Evolutionary conservation across 2,329 filamentous ascomycete species (phyloP).

Genomic region (Alternaria metachromatica): DNA sequence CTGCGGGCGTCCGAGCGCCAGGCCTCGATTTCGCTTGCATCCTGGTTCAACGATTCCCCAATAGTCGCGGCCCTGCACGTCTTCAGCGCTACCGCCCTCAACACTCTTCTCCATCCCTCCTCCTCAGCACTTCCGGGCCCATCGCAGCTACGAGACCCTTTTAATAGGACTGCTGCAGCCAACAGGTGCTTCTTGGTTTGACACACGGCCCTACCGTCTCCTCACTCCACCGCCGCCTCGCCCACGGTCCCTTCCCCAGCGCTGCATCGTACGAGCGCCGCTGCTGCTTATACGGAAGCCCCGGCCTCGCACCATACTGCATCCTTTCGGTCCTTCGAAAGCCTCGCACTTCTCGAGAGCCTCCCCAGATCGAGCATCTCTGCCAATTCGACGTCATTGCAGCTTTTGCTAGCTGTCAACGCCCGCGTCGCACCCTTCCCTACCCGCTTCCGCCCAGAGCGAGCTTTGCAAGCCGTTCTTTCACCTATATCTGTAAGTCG

Average conservation of each 20-base stretch:
- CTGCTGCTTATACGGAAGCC: conserved; percentile 32
- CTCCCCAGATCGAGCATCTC: conserved; percentile 18
- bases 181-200: conserved; percentile 17
- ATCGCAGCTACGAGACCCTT: conserved; percentile 43
- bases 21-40: conserved; percentile 40
- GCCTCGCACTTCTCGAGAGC: conserved; percentile 20
- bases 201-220: conserved; percentile 18
- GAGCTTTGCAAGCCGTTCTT: conserved; percentile 21
- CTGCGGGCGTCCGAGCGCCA: conserved; percentile 22
- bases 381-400: conserved; percentile 39
- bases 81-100: conserved; percentile 43
- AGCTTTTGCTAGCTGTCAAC: conserved; percentile 42
- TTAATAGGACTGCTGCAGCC: conserved; percentile 34
- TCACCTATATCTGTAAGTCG: conserved; percentile 28
- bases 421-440: conserved; percentile 13
- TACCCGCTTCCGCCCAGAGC: conserved; percentile 12
- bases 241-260: conserved; percentile 28
- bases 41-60: conserved; percentile 36
- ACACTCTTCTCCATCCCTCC: conserved; percentile 35
- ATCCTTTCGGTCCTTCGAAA: conserved; percentile 23
- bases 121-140: conserved; percentile 41
- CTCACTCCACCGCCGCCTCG: conserved; percentile 22
- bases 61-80: conserved; percentile 42
- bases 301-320: conserved; percentile 29
- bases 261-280: conserved; percentile 19